A percentile compares a stretch with the other conserved stretches of the same genome.
These are phyloP conservation scores for Exserohilum rostratum DNA, from an alignment of 2,329 filamentous ascomycete species.

Conservation along the genomic window DNA sequence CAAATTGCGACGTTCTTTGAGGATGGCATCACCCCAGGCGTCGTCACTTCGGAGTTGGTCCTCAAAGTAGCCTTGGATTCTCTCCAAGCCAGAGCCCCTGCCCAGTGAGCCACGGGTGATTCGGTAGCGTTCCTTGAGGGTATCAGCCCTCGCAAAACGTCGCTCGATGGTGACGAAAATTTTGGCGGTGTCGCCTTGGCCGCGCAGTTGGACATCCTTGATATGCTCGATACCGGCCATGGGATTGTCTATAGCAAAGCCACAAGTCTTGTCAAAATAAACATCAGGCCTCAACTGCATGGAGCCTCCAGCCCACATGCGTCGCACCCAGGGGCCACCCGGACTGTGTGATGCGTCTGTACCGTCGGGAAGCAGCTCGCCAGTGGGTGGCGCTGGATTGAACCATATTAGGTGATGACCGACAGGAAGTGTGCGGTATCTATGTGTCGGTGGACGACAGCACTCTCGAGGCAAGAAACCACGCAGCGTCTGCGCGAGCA, in stretches of 20 bases:
- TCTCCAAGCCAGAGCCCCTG: background rate
- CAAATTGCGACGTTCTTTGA: slow-evolving; percentile 66
- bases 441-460: slow-evolving; percentile 7
- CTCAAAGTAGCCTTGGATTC: background rate
- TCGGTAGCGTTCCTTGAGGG: slow-evolving; percentile 19
- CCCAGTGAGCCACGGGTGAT: background rate
- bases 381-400: slow-evolving; percentile 69
- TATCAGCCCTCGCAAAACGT: slow-evolving; percentile 48
- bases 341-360: slow-evolving; percentile 82
- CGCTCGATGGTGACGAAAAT: slow-evolving; percentile 67
- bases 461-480: slow-evolving; percentile 27
- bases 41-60: slow-evolving; percentile 12
- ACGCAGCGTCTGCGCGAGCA: slow-evolving; percentile 60
- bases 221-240: slow-evolving; percentile 53
- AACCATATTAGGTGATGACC: slow-evolving; percentile 90
- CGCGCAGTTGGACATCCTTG: slow-evolving; percentile 57
- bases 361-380: slow-evolving; percentile 75
- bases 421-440: slow-evolving; percentile 56
- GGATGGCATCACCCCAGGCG: slow-evolving; percentile 42
- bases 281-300: slow-evolving; percentile 58
- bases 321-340: slow-evolving; percentile 70
- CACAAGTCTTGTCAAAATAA: slow-evolving; percentile 10
- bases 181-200: slow-evolving; percentile 55
- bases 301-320: slow-evolving; percentile 88
- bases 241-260: slow-evolving; percentile 19